These are phyloP conservation scores for Penicillium desertorum DNA, from an alignment of 495 filamentous ascomycete species.

Conservation along the genomic window DNA sequence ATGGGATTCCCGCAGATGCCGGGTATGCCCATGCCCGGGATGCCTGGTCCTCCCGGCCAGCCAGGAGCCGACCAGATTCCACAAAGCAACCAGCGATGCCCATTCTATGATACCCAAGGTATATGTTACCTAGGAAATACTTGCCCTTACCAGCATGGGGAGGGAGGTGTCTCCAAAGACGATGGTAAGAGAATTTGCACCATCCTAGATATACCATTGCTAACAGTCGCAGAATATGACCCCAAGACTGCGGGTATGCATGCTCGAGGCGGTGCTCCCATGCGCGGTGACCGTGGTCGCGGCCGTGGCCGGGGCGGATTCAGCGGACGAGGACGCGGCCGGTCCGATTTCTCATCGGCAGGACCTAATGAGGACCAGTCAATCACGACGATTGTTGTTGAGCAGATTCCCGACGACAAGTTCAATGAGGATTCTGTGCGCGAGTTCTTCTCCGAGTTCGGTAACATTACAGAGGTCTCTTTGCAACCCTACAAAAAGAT, in stretches of 20 bases:
- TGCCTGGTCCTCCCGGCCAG: constrained; percentile 33
- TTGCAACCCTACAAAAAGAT: constrained; percentile 76
- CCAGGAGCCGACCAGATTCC: constrained; percentile 34
- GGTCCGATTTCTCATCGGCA: constrained; percentile 70
- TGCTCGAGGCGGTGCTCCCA: constrained; percentile 24
- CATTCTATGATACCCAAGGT: constrained; percentile 85
- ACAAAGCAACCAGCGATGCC: constrained; percentile 60
- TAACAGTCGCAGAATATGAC: constrained; percentile 70
- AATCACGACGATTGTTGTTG: constrained; percentile 81
- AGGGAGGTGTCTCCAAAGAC: constrained; percentile 51
- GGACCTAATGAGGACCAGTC: constrained; percentile 73
- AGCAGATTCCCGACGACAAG: constrained; percentile 88
- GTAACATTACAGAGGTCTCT: constrained; percentile 67
- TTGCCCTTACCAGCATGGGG: constrained; percentile 84
- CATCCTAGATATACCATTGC: constrained; percentile 11
- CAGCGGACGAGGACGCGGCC: constrained; percentile 51
- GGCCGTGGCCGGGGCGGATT: constrained; percentile 51
- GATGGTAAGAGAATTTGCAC: constrained; percentile 43
- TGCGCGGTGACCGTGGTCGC: constrained; percentile 47
- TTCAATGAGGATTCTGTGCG: constrained; percentile 72
- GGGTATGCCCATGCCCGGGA: constrained; percentile 50
- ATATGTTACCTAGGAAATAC: constrained; percentile 75
- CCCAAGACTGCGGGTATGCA: constrained; percentile 64
- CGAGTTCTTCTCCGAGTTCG: constrained; percentile 83
- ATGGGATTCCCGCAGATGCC: constrained; percentile 63